Conservation (phyloP, 2,329 filamentous ascomycete species). For the Plectosphaerella cucumerina region DNA sequence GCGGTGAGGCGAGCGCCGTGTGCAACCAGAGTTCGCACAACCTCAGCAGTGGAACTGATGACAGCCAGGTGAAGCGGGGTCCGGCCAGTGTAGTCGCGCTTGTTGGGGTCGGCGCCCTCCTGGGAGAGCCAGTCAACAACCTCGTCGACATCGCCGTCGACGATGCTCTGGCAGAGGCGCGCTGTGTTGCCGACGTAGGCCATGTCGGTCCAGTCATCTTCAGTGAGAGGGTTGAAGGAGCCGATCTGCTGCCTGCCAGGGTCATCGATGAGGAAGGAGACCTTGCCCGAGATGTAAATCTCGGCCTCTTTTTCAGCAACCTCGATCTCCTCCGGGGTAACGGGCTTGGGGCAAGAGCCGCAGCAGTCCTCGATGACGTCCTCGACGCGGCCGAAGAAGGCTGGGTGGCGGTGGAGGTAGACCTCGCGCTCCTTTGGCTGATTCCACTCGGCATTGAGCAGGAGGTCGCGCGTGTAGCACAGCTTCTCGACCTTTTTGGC, state of each 20-base stretch:
- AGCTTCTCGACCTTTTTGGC: constrained; percentile 76
- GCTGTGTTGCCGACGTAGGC: constrained; percentile 80
- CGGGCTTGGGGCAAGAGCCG: constrained; percentile 67
- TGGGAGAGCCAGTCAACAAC: constrained; percentile 67
- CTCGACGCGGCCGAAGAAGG: constrained; percentile 73
- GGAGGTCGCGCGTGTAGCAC: constrained; percentile 73
- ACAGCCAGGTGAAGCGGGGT: constrained; percentile 75
- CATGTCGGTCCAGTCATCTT: constrained; percentile 88
- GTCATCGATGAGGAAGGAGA: constrained; percentile 75
- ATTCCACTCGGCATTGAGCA: constrained; percentile 87
- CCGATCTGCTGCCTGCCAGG: constrained; percentile 71
- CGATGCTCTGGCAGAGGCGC: constrained; percentile 74
- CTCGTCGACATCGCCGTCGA: constrained; percentile 66
- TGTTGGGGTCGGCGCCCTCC: constrained; percentile 66
- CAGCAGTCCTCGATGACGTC: constrained; percentile 81
- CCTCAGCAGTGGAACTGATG: constrained; percentile 61
- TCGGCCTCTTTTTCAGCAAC: constrained; percentile 68
- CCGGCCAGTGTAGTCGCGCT: constrained; percentile 73
- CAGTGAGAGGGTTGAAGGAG: constrained; percentile 75
- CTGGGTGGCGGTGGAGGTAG: constrained; percentile 77
- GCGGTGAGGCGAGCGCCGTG: constrained; percentile 69
- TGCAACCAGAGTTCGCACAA: constrained; percentile 69
- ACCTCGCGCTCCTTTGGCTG: constrained; percentile 69
- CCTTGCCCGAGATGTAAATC: constrained; percentile 69
- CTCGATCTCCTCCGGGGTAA: constrained; percentile 67